Evolutionary conservation across 768 basidiomycete genomes (phyloP), one percentile per base, ranked within the genome.

Genomic region (Leccinum sublutescens): DNA sequence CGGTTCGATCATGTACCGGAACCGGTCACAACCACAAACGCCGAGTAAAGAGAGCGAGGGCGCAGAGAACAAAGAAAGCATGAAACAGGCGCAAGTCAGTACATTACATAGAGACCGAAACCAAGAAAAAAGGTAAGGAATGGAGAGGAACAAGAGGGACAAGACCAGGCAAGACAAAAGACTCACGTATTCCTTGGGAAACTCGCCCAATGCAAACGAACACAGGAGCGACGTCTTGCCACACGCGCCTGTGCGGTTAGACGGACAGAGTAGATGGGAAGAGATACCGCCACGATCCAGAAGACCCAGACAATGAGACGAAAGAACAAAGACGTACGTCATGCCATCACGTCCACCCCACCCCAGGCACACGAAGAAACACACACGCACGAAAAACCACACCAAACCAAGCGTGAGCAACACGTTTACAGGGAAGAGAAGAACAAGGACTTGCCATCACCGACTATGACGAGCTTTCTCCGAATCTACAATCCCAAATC

Each of bases 391-490:
- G 31, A 33, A 48, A 21, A 15, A 21, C 19, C 7, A 15, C 12
- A 14, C 19, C 45, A 21, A 25, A 23, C 14, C 48, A 23, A 23
- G 23, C n/a, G 48, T 49, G 48, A 49, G 48, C 47, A 19, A 49
- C 11, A 23, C 23, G 23, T 21, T 14, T 8, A 21, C 11, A 25
- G 9, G 7, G 23, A 49, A 14, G 4, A 49, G 23, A 23, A 27
- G 23, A 29, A 38, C 25, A 33, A 33, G 4, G 17, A 80, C 86
- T 72, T 80, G 80, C 96, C 96, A 77, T 99, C 96, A 66, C 96
- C 96, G 62, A 98, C 95, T 71, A 95, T 94, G 76, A 96, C 95
- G 59, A 98, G 81, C 78, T 98, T 98, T 69, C 95, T 84, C 67
- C 93, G 87, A 75, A 98, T 91, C 93, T 96, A 14, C 38, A 40